Evolutionary conservation across 768 basidiomycete genomes (phyloP).

Genomic region (Agrocybe pediades): DNA sequence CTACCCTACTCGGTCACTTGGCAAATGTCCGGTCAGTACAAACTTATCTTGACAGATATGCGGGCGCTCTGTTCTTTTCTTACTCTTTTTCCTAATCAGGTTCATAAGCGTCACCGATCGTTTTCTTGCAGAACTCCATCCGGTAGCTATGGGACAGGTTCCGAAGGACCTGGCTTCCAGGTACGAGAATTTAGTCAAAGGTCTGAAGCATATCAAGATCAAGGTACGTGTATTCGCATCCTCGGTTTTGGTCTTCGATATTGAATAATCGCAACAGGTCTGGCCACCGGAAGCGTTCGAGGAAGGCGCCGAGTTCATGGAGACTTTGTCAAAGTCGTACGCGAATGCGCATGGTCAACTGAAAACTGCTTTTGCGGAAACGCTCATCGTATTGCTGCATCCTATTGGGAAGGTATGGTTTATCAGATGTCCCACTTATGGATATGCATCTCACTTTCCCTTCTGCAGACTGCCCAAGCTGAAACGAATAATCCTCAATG

Average conservation of each 20-base stretch:
- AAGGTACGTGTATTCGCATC: conserved; percentile 47
- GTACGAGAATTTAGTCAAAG: conserved; percentile 84
- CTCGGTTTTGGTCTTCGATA: neutral
- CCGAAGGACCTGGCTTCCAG: conserved; percentile 80
- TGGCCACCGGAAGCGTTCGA: conserved; percentile 95
- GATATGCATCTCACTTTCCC: conserved; percentile 2
- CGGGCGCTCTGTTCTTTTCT: neutral
- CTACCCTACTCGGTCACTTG: conserved; percentile 81
- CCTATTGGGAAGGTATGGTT: conserved; percentile 79
- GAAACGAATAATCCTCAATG: conserved; percentile 95
- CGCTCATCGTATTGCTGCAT: conserved; percentile 74
- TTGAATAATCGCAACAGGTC: conserved; percentile 49
- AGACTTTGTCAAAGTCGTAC: conserved; percentile 80
- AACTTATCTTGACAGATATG: neutral
- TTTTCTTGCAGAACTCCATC: conserved; percentile 78
- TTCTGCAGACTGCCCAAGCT: conserved; percentile 80
- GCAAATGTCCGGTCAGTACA: conserved; percentile 72
- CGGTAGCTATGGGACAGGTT: conserved; percentile 73
- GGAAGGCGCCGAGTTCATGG: conserved; percentile 89
- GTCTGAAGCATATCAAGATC: conserved; percentile 80
- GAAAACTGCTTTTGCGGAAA: conserved; percentile 86
- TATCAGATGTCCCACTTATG: neutral
- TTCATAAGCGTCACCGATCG: conserved; percentile 94
- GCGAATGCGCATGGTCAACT: conserved; percentile 82
- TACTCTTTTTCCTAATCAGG: conserved; percentile 35